Evolutionary conservation across 2,329 filamentous ascomycete species (phyloP).

Genomic region (Leptographium radiaticola): DNA sequence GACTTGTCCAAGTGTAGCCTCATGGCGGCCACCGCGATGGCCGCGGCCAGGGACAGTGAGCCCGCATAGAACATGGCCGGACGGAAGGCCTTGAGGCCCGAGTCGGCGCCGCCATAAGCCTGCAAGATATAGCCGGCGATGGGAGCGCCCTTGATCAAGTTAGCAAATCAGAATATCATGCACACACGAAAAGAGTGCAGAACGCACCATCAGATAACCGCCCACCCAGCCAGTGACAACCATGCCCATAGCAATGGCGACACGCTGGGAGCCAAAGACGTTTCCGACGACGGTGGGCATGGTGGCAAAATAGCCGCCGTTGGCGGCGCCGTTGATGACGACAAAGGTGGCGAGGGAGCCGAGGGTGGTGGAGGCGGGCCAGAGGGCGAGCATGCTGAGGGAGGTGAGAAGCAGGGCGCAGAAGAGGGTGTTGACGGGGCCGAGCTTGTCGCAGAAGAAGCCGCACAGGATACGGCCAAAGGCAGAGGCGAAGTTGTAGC

Average conservation of each 20-base stretch:
- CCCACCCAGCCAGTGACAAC: conserved; percentile 46
- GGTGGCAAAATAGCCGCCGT: conserved; percentile 50
- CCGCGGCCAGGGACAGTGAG: conserved; percentile 32
- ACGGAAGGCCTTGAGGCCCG: conserved; percentile 38
- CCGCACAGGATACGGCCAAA: conserved; percentile 43
- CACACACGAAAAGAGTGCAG: neutral
- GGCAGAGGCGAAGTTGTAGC: conserved; percentile 48
- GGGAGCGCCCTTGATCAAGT: conserved; percentile 31
- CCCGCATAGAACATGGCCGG: conserved; percentile 52
- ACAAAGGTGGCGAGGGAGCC: conserved; percentile 42
- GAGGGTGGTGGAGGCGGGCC: conserved; percentile 43
- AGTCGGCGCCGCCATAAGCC: conserved; percentile 36
- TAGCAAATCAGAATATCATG: neutral
- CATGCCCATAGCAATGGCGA: conserved; percentile 48
- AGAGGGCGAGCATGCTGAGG: conserved; percentile 45
- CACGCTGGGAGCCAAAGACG: conserved; percentile 41
- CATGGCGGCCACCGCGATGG: conserved; percentile 26
- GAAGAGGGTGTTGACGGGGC: conserved; percentile 41
- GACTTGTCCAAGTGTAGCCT: conserved; percentile 25
- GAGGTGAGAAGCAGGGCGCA: conserved; percentile 36
- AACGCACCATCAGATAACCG: conserved; percentile 38
- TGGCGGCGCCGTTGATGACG: conserved; percentile 44
- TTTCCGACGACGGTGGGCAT: conserved; percentile 51
- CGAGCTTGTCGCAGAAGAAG: conserved; percentile 37
- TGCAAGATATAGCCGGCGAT: conserved; percentile 48